Evolutionary conservation across 2,329 filamentous ascomycete species (phyloP).

Genomic region (Ophiostoma piceae): DNA sequence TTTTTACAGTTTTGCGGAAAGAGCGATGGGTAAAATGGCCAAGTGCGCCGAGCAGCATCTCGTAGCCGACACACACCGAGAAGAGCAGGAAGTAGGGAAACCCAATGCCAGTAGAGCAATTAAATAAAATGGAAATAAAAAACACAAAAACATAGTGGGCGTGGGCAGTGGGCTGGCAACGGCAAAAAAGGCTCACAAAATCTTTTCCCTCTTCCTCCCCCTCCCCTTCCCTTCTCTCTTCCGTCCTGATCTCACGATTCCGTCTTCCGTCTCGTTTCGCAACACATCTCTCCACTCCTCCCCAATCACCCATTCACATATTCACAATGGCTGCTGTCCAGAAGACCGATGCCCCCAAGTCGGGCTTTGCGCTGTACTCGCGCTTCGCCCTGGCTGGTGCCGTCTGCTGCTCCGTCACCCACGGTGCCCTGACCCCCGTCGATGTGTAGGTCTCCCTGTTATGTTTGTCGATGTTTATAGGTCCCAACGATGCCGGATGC

Average conservation of each 20-base stretch:
- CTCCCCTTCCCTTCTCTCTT: slow-evolving; percentile 17
- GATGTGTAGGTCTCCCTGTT: slow-evolving; percentile 77
- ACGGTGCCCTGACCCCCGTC: slow-evolving; percentile 93
- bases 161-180: neutral
- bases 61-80: slow-evolving; percentile 2
- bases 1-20: slow-evolving; percentile 14
- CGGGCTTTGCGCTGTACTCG: slow-evolving; percentile 71
- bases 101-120: neutral
- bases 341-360: slow-evolving; percentile 38
- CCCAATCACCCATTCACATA: slow-evolving; percentile 28
- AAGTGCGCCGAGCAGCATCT: neutral
- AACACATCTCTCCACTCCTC: slow-evolving; percentile 30
- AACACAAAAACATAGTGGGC: neutral
- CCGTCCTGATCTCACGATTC: slow-evolving; percentile 23
- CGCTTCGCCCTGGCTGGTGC: slow-evolving; percentile 96
- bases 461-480: neutral
- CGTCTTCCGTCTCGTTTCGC: slow-evolving; percentile 8
- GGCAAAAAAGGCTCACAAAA: slow-evolving; percentile 22
- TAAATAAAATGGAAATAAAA: slow-evolving; percentile 5
- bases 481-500: neutral
- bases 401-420: slow-evolving; percentile 95
- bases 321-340: slow-evolving; percentile 46
- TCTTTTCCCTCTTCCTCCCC: slow-evolving; percentile 5
- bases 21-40: neutral
- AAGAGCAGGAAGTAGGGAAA: neutral